Base-by-base conservation (phyloP, 2,329 filamentous ascomycete genomes). In the Epichloe sibirici region DNA sequence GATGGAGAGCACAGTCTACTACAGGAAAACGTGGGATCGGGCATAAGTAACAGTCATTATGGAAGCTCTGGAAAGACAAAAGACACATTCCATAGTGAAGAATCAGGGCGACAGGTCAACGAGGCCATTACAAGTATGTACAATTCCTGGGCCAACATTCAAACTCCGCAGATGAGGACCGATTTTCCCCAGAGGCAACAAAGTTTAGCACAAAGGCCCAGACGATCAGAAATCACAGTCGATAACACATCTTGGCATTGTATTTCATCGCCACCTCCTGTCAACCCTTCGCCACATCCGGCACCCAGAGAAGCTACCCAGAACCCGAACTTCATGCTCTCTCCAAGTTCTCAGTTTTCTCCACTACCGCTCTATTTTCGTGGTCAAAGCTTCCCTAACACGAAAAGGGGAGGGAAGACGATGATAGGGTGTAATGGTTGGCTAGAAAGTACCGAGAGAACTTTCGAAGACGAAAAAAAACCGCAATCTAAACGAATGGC, bases 371-470 rank as follows among this genome's bases (percentile, higher is more conserved):
- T 72, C 0, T 72, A 73, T 48, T 71, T 75, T 50, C 65, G 67
- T 34, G 69, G 65, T 3, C 57, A 65, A n/a, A 68, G 64, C 11
- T 66, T 67, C 12, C 69, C 72, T 2, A 59, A 60, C 5, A 57
- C 60, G 42, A 74, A 69, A 56, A 72, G 64, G 48, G 70, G 71
- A 0, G 68, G 68, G 39, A 81, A 81, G 67, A 72, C 66, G 3
- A 62, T 82, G 61, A 74, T 81, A 53, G 78, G 78, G 3, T 65
- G 74, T 3, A 72, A 77, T 47, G 79, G 79, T 23, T 82, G 78
- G 78, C 69, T 81, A 2, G 77, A 80, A 59, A 69, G 70, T 15
- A 74, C 68, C 1, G 64, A 63, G 5, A 53, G 53, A 12, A 38
- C 42, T 6, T 53, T 52, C 3, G 58, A 63, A 1, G 58, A 60